phyloP scores from a whole-genome alignment of 208 protist species.

The Trichomonas gallinae region DNA sequence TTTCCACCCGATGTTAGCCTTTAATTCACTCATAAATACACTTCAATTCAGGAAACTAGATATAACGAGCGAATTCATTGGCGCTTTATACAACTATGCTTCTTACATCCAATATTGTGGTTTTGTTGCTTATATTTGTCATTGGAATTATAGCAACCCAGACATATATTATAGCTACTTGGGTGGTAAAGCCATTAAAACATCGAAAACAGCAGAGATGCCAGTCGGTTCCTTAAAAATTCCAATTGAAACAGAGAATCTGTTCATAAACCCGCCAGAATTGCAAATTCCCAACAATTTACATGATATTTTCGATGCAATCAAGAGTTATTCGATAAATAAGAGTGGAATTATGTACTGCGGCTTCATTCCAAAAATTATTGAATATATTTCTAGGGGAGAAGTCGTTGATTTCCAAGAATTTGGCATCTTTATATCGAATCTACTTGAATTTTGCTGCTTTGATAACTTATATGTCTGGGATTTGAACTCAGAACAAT shows the following conservation, averaged over 20 bases:
- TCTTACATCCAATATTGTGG: background rate
- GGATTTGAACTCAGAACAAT: background rate
- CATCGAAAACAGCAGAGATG: background rate
- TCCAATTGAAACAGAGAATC: background rate
- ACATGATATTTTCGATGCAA: background rate
- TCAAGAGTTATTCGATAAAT: background rate
- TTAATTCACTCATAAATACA: background rate
- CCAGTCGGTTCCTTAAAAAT: background rate
- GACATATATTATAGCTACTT: background rate
- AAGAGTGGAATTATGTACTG: background rate
- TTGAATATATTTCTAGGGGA: background rate
- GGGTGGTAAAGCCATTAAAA: background rate
- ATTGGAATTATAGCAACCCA: background rate
- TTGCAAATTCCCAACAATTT: background rate
- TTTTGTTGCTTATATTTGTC: background rate
- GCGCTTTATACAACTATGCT: background rate
- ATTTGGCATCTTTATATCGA: background rate
- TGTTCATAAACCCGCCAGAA: background rate
- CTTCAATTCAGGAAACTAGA: background rate
- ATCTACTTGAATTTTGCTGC: background rate
- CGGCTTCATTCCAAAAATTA: background rate
- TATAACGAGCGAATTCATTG: background rate
- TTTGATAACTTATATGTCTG: background rate
- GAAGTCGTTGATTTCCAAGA: background rate
- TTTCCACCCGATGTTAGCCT: background rate